A percentile compares a stretch with the other conserved stretches of the same genome.
phyloP scores from a whole-genome alignment of 805 yeast genomes.

The Ogataea glucozyma region DNA sequence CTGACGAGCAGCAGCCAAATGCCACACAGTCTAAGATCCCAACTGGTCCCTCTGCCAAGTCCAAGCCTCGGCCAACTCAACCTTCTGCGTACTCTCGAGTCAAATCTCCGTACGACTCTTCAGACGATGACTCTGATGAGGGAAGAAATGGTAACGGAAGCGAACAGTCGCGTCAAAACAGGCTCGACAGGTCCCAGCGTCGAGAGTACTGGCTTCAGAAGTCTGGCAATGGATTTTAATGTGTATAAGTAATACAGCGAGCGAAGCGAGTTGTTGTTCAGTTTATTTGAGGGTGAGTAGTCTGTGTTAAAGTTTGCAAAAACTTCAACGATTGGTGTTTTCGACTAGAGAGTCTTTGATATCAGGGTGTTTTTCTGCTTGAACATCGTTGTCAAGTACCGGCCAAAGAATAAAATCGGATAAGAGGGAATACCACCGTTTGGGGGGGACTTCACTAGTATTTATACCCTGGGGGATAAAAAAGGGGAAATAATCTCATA shows the following conservation, averaged over 20 bases:
- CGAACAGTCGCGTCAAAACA: background rate
- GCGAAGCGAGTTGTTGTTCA: background rate
- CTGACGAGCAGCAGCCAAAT: slow-evolving; percentile 2
- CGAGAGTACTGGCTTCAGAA: slow-evolving; percentile 43
- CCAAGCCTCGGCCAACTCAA: background rate
- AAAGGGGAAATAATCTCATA: too few species aligned
- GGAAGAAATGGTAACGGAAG: background rate
- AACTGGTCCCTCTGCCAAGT: background rate
- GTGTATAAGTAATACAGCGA: background rate
- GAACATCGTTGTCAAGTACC: too few species aligned
- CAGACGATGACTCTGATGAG: slow-evolving; percentile 5
- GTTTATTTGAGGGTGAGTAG: too few species aligned
- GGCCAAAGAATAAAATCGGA: too few species aligned
- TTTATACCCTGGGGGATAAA: too few species aligned
- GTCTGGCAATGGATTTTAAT: slow-evolving; percentile 26
- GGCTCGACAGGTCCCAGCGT: slow-evolving; percentile 17
- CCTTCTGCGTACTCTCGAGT: slow-evolving; percentile 22
- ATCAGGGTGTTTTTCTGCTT: too few species aligned
- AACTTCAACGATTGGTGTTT: too few species aligned
- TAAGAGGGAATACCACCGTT: too few species aligned
- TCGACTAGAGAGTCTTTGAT: too few species aligned
- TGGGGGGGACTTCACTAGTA: too few species aligned
- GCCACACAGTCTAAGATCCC: slow-evolving; percentile 1
- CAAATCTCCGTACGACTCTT: slow-evolving; percentile 18
- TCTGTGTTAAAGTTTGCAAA: too few species aligned